These are phyloP conservation scores for Orbilia brochopaga DNA, from an alignment of 2,329 filamentous ascomycete genomes.

Conservation along the genomic window DNA sequence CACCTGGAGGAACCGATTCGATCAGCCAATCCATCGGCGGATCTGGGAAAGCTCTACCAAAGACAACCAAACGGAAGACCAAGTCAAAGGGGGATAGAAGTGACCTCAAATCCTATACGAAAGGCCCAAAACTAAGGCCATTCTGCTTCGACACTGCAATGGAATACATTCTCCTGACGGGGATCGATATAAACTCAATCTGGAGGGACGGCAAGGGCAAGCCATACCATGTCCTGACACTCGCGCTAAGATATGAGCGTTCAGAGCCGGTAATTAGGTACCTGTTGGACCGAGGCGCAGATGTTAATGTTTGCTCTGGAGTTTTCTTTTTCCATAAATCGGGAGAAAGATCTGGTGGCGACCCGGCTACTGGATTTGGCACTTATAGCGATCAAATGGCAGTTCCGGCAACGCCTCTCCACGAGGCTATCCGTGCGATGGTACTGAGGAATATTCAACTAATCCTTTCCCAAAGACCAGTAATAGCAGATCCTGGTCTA, in stretches of 20 bases:
- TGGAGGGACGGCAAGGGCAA: not conserved
- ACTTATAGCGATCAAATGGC: too few species aligned
- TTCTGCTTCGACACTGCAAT: not conserved
- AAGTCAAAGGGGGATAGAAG: not conserved
- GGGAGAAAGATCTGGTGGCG: too few species aligned
- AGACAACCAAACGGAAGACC: not conserved
- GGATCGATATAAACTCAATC: not conserved
- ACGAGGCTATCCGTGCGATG: not conserved
- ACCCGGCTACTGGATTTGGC: not conserved
- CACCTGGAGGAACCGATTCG: too few species aligned
- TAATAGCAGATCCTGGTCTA: not conserved
- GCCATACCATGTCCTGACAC: not conserved
- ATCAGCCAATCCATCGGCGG: not conserved
- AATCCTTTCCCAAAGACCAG: not conserved
- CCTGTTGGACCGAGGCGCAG: constrained; percentile 1
- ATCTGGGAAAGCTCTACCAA: not conserved
- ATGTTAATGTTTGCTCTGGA: not conserved
- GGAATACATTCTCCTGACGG: not conserved
- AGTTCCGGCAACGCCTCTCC: not conserved
- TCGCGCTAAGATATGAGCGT: constrained; percentile 7
- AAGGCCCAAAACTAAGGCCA: not conserved
- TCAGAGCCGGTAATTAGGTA: not conserved
- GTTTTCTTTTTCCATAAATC: too few species aligned
- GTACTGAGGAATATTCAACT: not conserved
- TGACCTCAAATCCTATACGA: not conserved